Conservation (phyloP, 164 flowering plant genomes). For the Sedum album region DNA sequence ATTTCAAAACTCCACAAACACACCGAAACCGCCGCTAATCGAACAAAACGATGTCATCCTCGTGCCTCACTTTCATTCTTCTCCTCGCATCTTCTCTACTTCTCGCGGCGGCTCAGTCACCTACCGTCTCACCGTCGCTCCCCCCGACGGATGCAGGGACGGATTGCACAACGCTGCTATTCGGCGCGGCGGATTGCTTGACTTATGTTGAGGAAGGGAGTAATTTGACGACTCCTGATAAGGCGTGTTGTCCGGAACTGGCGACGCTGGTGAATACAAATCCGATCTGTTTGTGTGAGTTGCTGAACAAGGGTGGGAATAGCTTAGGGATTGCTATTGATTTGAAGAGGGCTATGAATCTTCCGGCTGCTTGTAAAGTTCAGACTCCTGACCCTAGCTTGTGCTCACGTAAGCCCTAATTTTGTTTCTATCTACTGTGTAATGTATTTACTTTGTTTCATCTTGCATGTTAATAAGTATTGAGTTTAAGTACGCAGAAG, state of each 20-base stretch:
- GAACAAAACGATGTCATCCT: too few relatives aligned
- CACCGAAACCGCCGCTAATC: neutral
- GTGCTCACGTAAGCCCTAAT: constrained; percentile 5
- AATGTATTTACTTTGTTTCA: neutral
- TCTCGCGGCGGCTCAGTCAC: neutral
- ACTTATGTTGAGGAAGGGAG: constrained; percentile 1
- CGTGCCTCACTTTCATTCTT: too few relatives aligned
- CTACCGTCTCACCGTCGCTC: neutral
- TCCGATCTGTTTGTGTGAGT: neutral
- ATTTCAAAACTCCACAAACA: neutral
- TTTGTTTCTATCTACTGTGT: neutral
- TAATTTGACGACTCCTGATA: neutral
- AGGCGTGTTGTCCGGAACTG: constrained; percentile 9
- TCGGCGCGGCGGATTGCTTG: constrained; percentile 6
- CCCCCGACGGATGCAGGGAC: neutral
- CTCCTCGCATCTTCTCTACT: too few relatives aligned
- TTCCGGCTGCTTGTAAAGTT: constrained; percentile 3
- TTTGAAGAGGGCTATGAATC: neutral
- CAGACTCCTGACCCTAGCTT: neutral
- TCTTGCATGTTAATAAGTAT: too few relatives aligned
- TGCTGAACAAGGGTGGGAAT: neutral
- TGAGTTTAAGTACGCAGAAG: too few relatives aligned
- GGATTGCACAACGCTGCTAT: constrained; percentile 1
- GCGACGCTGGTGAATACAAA: constrained; percentile 8
- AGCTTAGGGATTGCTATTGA: neutral